Base-by-base conservation (phyloP, 2,329 filamentous ascomycete species). In the Aspergillus brasiliensis region DNA sequence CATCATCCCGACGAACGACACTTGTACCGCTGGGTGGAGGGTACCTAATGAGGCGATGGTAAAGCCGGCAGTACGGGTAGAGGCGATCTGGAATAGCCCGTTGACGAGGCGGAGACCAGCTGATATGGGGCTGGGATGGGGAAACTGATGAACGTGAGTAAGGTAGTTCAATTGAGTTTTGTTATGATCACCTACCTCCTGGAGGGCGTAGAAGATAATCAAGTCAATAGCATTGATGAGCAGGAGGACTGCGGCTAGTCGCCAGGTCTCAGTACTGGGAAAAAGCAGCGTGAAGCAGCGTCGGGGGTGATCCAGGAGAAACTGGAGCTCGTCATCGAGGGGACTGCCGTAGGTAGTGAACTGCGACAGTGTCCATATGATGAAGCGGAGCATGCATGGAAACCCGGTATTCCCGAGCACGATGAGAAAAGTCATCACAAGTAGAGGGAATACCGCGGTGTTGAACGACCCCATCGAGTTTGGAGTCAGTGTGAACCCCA, bases 201-300 rank as follows among this genome's bases (percentile, higher is more conserved):
- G 86, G 61, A 97, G 85, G 61, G 96, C 87, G 28, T 60, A 63
- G 74, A 97, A 97, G 71, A 97, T 89, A 46, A 97, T 80, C 62
- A 97, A 72, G 75, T 98, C 94, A 28, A 95, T 77, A 7, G 83
- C 86, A 71, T 97, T 98, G 56, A 98, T 82, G 5, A 88, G 72
- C 5, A 96, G 81, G 10, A 98, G 81, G 21, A 97, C 88, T 78
- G 86, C 89, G 69, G 97, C 94, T 0, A 98, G 82, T 90, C 91
- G 95, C 94, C 93, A 97, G 0, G 91, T 97, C 4, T 92, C 91
- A 40, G 85, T 86, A 0, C 89, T 87, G 0, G 94, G 94, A 67
- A 98, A 98, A 0, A 98, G 81, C 11, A 97, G 81, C 0, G 94
- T 98, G 71, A 97, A 99, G 77, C 95, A 98, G 49, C 95, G 90